Conservation (phyloP, 441 rosid species). For the Lepidium campestre region DNA sequence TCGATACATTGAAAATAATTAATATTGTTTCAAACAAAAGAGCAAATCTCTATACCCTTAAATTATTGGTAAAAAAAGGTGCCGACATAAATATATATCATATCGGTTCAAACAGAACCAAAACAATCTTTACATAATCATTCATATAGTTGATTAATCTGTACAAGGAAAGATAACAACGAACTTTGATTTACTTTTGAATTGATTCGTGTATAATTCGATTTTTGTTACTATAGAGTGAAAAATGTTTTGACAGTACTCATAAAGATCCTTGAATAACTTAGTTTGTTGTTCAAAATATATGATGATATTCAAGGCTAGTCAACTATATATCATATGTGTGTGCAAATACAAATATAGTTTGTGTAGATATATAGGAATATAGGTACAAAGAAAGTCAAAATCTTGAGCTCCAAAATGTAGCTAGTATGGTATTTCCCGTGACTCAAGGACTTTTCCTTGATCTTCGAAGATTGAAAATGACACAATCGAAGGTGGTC, state of each 20-base stretch:
- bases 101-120: background rate
- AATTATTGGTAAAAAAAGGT: background rate
- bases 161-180: background rate
- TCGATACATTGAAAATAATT: background rate
- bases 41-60: background rate
- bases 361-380: background rate
- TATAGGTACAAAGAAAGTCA: slow-evolving; percentile 17
- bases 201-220: background rate
- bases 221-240: background rate
- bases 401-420: slow-evolving; percentile 25
- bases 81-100: background rate
- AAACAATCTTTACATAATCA: background rate
- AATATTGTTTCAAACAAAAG: background rate
- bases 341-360: background rate
- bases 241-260: background rate
- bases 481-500: slow-evolving; percentile 17
- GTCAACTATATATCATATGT: background rate
- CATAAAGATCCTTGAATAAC: background rate
- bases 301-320: background rate
- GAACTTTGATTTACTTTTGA: background rate
- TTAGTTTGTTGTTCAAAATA: background rate
- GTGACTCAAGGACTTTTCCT: slow-evolving; percentile 24
- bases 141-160: background rate
- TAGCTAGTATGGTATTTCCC: slow-evolving; percentile 23
- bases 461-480: slow-evolving; percentile 20